Evolutionary conservation across 2,329 filamentous ascomycete species (phyloP).

Genomic region (Arthrobotrys sphaeroides): DNA sequence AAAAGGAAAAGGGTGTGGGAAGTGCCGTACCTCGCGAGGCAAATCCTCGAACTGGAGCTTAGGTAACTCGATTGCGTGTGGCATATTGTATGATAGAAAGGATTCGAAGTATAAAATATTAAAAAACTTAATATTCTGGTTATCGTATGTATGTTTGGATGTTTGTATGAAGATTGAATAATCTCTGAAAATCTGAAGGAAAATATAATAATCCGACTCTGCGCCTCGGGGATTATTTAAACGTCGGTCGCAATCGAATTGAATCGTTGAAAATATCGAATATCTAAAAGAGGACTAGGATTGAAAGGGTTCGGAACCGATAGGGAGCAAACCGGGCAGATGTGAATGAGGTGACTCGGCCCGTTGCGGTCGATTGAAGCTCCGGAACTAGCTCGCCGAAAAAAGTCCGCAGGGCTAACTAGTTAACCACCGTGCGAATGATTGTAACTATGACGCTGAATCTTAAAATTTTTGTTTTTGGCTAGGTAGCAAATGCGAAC

Average conservation of each 20-base stretch:
- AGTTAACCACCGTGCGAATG: background rate
- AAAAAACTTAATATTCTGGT: background rate
- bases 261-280: background rate
- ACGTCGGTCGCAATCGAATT: background rate
- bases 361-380: slow-evolving; percentile 5
- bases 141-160: slow-evolving; percentile 9
- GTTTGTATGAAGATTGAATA: background rate
- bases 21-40: slow-evolving; percentile 44
- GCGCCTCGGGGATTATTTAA: slow-evolving; percentile 5
- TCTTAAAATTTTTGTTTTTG: background rate
- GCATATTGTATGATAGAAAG: slow-evolving; percentile 25
- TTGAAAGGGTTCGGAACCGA: slow-evolving; percentile 9
- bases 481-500: background rate
- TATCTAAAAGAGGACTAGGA: slow-evolving; percentile 23
- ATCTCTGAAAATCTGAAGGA: background rate
- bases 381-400: no score
- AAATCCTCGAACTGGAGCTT: slow-evolving; percentile 31
- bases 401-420: background rate
- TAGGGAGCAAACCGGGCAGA: slow-evolving; percentile 24
- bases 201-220: background rate
- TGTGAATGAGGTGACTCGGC: slow-evolving; percentile 25
- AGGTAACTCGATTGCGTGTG: slow-evolving; percentile 43
- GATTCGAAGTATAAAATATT: background rate
- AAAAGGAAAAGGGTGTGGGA: background rate
- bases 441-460: slow-evolving; percentile 10